phyloP scores from a whole-genome alignment of 2,329 filamentous ascomycete genomes.

The Dryadomyces sulphureus region DNA sequence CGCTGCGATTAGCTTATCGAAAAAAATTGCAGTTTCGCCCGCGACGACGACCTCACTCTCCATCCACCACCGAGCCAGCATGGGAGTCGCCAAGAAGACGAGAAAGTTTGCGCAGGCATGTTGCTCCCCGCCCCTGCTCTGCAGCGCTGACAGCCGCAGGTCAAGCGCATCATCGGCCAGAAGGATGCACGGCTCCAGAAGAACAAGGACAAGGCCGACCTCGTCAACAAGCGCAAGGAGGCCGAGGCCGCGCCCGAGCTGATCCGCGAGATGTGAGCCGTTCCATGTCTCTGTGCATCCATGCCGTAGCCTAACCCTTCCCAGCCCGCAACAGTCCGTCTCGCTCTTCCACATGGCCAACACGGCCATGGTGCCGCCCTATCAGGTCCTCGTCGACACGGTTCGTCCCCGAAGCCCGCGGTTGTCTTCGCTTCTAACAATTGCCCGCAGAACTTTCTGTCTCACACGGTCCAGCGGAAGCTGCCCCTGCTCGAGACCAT shows the following conservation, averaged over 20 bases:
- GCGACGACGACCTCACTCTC: too few species aligned
- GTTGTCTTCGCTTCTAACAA: background rate
- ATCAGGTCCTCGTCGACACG: conserved; percentile 14
- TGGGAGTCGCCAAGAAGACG: conserved; percentile 83
- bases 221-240: conserved; percentile 28
- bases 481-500: conserved; percentile 74
- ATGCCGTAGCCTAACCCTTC: background rate
- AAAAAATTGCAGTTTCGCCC: too few species aligned
- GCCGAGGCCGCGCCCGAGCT: conserved; percentile 12
- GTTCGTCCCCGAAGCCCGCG: too few species aligned
- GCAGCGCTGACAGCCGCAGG: conserved; percentile 19
- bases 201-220: conserved; percentile 51
- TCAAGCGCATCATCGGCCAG: conserved; percentile 72
- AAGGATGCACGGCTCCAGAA: conserved; percentile 70
- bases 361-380: conserved; percentile 12
- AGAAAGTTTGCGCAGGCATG: conserved; percentile 60
- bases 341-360: conserved; percentile 15
- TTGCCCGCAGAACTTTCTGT: conserved; percentile 55
- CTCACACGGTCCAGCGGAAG: conserved; percentile 76
- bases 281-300: background rate
- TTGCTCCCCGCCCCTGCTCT: background rate
- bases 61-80: too few species aligned
- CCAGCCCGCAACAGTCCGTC: conserved; percentile 11
- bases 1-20: too few species aligned
- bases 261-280: conserved; percentile 10